Conservation (phyloP, 2,329 filamentous ascomycete genomes). For the Paraphaeosphaeria minitans region DNA sequence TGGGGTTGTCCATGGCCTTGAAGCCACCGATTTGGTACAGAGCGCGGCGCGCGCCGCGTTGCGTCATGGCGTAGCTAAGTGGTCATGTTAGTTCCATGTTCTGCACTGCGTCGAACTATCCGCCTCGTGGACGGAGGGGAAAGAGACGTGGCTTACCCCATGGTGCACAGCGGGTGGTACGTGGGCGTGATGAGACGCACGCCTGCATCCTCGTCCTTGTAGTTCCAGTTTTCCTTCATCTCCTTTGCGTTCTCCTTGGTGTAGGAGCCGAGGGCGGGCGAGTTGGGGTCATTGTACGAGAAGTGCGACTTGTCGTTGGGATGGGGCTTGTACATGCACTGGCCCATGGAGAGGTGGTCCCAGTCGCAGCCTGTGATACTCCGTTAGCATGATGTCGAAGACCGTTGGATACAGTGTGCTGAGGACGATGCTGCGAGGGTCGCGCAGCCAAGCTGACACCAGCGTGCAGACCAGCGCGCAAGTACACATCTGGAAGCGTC, state of each 20-base stretch:
- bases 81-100: neutral
- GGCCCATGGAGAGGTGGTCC: slow-evolving; percentile 49
- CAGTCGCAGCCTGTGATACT: slow-evolving; percentile 27
- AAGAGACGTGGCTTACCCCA: slow-evolving; percentile 1
- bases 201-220: neutral
- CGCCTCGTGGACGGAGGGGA: neutral
- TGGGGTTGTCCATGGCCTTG: slow-evolving; percentile 4
- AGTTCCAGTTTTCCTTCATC: slow-evolving; percentile 5
- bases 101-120: neutral
- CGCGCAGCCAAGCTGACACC: neutral
- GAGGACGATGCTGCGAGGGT: neutral
- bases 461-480: neutral
- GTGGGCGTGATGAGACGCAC: slow-evolving; percentile 7
- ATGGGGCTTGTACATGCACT: slow-evolving; percentile 38
- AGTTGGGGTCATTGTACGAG: slow-evolving; percentile 36
- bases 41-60: slow-evolving; percentile 8
- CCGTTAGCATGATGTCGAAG: neutral
- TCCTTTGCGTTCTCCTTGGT: slow-evolving; percentile 2
- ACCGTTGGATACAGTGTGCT: neutral
- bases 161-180: slow-evolving; percentile 11
- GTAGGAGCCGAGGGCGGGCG: slow-evolving; percentile 25
- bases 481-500: slow-evolving; percentile 7
- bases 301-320: slow-evolving; percentile 24
- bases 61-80: slow-evolving; percentile 7
- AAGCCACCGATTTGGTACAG: slow-evolving; percentile 15